A percentile compares a stretch with the other conserved stretches of the same genome.
These are phyloP conservation scores for Arthrobotrys sinensis DNA, from an alignment of 2,329 filamentous ascomycete species.

Conservation along the genomic window DNA sequence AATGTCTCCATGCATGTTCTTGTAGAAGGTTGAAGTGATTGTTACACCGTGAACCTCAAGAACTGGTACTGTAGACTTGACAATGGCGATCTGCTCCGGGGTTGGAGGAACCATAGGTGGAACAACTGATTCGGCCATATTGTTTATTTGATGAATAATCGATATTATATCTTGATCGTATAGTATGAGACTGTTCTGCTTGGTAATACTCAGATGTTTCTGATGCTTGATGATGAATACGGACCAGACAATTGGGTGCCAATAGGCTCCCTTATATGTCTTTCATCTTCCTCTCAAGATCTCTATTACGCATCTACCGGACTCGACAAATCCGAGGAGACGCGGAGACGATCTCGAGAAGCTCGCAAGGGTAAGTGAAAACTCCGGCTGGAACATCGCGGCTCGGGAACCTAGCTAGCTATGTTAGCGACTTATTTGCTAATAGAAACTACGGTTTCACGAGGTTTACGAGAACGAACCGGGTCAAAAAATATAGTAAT, in stretches of 20 bases:
- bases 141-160: slow-evolving; percentile 18
- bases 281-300: slow-evolving; percentile 3
- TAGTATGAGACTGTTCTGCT: not conserved
- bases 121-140: slow-evolving; percentile 27
- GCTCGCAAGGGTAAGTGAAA: not conserved
- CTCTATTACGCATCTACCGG: slow-evolving; percentile 15
- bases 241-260: slow-evolving; percentile 17
- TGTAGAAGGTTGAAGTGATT: slow-evolving; percentile 82
- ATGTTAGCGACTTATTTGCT: slow-evolving; percentile 49
- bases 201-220: not conserved
- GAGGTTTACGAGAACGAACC: slow-evolving; percentile 47
- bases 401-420: slow-evolving; percentile 5
- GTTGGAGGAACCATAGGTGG: slow-evolving; percentile 69
- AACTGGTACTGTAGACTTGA: slow-evolving; percentile 83
- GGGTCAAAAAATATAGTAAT: slow-evolving; percentile 19
- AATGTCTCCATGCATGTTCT: slow-evolving; percentile 76
- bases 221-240: slow-evolving; percentile 25
- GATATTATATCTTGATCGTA: not conserved
- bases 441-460: slow-evolving; percentile 53
- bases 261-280: slow-evolving; percentile 5
- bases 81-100: slow-evolving; percentile 76
- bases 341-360: slow-evolving; percentile 34
- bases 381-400: slow-evolving; percentile 14
- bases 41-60: slow-evolving; percentile 77
- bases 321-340: slow-evolving; percentile 50